Base-by-base conservation (phyloP, 2,329 filamentous ascomycete genomes). In the Rhytidhysteron rufulum region DNA sequence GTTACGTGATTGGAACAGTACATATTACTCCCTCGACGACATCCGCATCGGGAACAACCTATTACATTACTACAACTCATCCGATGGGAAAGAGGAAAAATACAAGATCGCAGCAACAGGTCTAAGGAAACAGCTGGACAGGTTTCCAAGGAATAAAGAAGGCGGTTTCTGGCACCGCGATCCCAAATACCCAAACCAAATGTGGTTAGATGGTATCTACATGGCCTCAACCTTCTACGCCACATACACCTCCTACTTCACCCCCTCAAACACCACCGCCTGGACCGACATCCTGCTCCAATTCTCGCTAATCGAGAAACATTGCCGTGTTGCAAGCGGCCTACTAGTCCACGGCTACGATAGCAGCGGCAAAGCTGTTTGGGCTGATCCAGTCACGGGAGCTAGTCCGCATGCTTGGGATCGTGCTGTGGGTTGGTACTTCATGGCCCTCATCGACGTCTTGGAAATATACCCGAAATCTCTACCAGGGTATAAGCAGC, bases 171-270 rank as follows among this genome's bases (percentile, higher is more conserved):
- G 75, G 74, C 76, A 79, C 47, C 63, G 71, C 1, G 55, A 65
- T 13, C 60, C 71, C 22, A 58, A 63, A 2, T 77, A 76, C 45
- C 65, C 64, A 15, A 68, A 77, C 45, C 73, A 79, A 51, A 78
- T 78, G 75, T 79, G 77, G 76, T 65, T 80, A 0, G 75, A 78
- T 46, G 77, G 77, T 1, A 73, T 68, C 29, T 68, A 63, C 52
- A 68, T 68, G 65, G 64, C 61, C 7, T 57, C 64, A 27, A 58
- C 51, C 31, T 66, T 66, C 51, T 66, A 66, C 41, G 59, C 65
- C 4, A 65, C 63, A 19, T 66, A 62, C 43, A 68, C 67, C 3
- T 47, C 49, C 2, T 55, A 58, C 33, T 69, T 70, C 42, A 55
- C 66, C 29, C 52, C 60, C 1, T 40, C 55, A 31, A 68, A 69